These are phyloP conservation scores for Rhynchospora pubera DNA, from an alignment of 176 grass and related monocot genomes.

Conservation along the genomic window DNA sequence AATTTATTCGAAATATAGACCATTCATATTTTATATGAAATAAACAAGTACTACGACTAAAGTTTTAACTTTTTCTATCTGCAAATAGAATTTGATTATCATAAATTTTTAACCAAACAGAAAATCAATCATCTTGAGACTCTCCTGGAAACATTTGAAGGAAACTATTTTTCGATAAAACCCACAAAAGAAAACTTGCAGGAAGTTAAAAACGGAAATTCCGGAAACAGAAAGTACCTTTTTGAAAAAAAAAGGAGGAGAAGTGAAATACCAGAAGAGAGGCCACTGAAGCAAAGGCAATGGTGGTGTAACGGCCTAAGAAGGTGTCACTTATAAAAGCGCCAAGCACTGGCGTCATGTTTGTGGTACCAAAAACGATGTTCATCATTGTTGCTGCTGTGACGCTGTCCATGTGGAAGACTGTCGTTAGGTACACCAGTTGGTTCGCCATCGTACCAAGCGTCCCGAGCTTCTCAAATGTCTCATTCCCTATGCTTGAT, in stretches of 20 bases:
- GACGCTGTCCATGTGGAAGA: constrained; percentile 51
- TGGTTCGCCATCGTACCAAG: constrained; percentile 59
- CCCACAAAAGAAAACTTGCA: background rate
- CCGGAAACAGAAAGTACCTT: background rate
- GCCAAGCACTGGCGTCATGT: constrained; percentile 44
- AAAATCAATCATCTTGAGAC: background rate
- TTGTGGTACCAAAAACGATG: constrained; percentile 51
- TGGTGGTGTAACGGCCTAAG: constrained; percentile 67
- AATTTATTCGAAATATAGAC: too few relatives aligned
- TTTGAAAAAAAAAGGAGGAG: background rate
- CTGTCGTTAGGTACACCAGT: constrained; percentile 67
- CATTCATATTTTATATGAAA: background rate
- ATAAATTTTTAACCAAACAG: background rate
- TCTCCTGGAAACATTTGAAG: too few relatives aligned
- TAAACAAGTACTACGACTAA: background rate
- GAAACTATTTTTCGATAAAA: too few relatives aligned
- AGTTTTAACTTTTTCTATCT: background rate
- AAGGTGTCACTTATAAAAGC: constrained; percentile 74
- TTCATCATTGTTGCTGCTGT: constrained; percentile 35
- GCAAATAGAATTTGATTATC: background rate
- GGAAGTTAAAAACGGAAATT: background rate
- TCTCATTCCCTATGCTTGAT: constrained; percentile 54
- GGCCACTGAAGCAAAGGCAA: constrained; percentile 36
- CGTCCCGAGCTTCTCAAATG: constrained; percentile 68
- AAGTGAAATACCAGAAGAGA: constrained; percentile 31